These are phyloP conservation scores for Conidiobolus coronatus DNA, from an alignment of 371 early-diverging fungal genomes.

Conservation along the genomic window DNA sequence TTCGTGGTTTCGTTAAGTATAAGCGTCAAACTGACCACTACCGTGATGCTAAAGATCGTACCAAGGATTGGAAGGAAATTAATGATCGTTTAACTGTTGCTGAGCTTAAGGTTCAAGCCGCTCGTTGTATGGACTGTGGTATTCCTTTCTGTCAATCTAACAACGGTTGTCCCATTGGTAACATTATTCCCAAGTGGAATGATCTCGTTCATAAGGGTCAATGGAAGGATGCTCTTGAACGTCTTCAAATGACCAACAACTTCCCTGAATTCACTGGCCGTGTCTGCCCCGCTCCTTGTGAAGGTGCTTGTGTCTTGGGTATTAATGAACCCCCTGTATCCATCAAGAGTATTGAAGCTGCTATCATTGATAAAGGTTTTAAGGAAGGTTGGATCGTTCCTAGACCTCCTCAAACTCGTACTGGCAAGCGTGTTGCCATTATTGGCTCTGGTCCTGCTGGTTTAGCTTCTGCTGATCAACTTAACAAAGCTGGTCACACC, in stretches of 20 bases:
- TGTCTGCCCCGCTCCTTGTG: slow-evolving; percentile 89
- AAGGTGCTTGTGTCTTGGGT: slow-evolving; percentile 75
- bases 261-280: slow-evolving; percentile 88
- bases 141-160: slow-evolving; percentile 93
- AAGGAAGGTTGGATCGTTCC: slow-evolving; percentile 90
- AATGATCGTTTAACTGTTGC: slow-evolving; percentile 51
- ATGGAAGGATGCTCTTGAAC: slow-evolving; percentile 82
- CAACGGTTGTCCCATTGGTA: slow-evolving; percentile 88
- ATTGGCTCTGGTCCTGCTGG: slow-evolving; percentile 94
- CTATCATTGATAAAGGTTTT: slow-evolving; percentile 87
- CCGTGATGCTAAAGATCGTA: slow-evolving; percentile 57
- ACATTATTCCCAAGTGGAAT: slow-evolving; percentile 97
- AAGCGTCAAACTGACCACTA: slow-evolving; percentile 66
- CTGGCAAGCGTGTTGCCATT: slow-evolving; percentile 67
- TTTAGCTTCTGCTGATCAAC: slow-evolving; percentile 86
- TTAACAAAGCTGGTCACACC: slow-evolving; percentile 83
- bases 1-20: slow-evolving; percentile 85
- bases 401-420: slow-evolving; percentile 44
- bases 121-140: slow-evolving; percentile 95
- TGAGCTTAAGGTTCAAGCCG: slow-evolving; percentile 76
- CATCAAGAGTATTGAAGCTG: slow-evolving; percentile 91
- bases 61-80: slow-evolving; percentile 83
- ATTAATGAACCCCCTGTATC: slow-evolving; percentile 80
- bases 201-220: slow-evolving; percentile 81
- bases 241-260: slow-evolving; percentile 89